phyloP scores from a whole-genome alignment of 768 basidiomycete species.

The Hygrophoropsis aurantiaca region DNA sequence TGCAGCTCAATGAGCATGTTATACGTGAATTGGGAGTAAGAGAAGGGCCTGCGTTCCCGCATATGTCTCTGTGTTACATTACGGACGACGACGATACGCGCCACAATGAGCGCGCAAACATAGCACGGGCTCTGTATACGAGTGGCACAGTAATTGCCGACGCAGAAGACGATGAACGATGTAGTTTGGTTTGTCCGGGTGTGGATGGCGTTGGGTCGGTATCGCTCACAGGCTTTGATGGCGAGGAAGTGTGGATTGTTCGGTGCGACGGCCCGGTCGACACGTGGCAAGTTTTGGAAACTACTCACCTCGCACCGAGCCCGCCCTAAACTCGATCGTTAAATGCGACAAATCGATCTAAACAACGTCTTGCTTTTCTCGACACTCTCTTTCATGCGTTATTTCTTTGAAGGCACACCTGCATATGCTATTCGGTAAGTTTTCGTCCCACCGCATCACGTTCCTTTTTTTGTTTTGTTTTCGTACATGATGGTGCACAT shows the following conservation, averaged over 20 bases:
- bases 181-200: conserved; percentile 29
- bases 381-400: too few relatives aligned
- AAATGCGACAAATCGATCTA: too few relatives aligned
- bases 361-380: too few relatives aligned
- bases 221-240: conserved; percentile 44
- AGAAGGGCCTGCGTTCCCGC: conserved; percentile 61
- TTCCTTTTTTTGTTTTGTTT: too few relatives aligned
- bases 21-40: conserved; percentile 35
- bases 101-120: conserved; percentile 48
- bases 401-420: too few relatives aligned
- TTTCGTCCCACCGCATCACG: too few relatives aligned
- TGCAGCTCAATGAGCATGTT: conserved; percentile 48
- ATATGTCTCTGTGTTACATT: conserved; percentile 76
- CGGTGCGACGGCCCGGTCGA: conserved; percentile 60
- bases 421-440: too few relatives aligned
- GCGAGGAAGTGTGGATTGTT: conserved; percentile 58
- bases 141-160: conserved; percentile 29
- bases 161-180: conserved; percentile 10
- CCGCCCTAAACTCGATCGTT: too few relatives aligned
- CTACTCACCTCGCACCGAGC: conserved; percentile 18
- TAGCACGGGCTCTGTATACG: conserved; percentile 42
- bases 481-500: too few relatives aligned
- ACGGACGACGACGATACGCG: conserved; percentile 57
- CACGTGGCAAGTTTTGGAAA: conserved; percentile 52
- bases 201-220: conserved; percentile 10